A percentile compares a stretch with the other conserved stretches of the same genome.
These are phyloP conservation scores for Neofusicoccum umdonicola DNA, from an alignment of 2,329 filamentous ascomycete genomes.

Conservation along the genomic window DNA sequence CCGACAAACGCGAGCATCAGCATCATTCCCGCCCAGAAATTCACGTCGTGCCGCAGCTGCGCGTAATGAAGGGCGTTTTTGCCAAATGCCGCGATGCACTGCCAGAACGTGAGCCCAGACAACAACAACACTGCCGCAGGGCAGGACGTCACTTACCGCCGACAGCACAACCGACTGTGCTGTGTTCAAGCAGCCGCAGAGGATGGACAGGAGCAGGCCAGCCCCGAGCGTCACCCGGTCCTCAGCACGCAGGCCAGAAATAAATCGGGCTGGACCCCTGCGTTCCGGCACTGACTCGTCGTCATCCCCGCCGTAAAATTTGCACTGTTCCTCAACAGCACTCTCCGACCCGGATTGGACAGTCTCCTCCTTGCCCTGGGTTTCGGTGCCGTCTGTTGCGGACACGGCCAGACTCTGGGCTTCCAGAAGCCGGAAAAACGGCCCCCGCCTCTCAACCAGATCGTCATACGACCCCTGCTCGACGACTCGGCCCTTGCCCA, in stretches of 20 bases:
- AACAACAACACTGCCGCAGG: not conserved
- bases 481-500: constrained; percentile 79
- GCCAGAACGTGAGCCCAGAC: not conserved
- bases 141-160: not conserved
- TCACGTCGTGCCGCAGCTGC: not conserved
- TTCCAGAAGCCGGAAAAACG: constrained; percentile 82
- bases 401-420: constrained; percentile 62
- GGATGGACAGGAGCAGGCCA: constrained; percentile 69
- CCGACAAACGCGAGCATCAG: constrained; percentile 15
- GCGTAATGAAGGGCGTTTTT: constrained; percentile 1
- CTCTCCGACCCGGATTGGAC: not conserved
- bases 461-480: constrained; percentile 89
- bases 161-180: constrained; percentile 58
- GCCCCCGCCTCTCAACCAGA: constrained; percentile 66
- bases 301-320: not conserved
- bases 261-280: not conserved
- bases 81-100: constrained; percentile 11
- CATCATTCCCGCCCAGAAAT: constrained; percentile 18
- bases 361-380: not conserved
- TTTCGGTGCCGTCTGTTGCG: not conserved
- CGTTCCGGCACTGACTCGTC: not conserved
- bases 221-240: constrained; percentile 36
- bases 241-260: not conserved
- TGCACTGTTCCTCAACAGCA: not conserved
- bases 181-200: constrained; percentile 79